These are phyloP conservation scores for Trichosporon faecale DNA, from an alignment of 1,284 basidiomycete genomes.

Conservation along the genomic window DNA sequence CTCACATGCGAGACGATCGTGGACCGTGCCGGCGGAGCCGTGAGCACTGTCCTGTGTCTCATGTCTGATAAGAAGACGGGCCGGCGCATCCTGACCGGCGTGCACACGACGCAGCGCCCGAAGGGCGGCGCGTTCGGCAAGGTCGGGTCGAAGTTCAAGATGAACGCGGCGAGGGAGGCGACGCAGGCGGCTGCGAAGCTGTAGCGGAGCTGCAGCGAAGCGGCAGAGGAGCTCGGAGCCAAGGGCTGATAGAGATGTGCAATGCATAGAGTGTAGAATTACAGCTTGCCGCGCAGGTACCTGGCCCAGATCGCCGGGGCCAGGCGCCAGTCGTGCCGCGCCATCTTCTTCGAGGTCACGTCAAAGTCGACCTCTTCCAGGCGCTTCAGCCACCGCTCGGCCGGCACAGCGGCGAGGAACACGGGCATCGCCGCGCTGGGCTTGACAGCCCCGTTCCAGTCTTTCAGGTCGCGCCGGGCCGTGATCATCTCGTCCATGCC, in stretches of 20 bases:
- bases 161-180: not conserved
- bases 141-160: not conserved
- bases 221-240: too few species aligned
- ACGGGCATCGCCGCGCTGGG: constrained; percentile 68
- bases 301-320: constrained; percentile 75
- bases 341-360: constrained; percentile 69
- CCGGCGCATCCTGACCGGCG: constrained; percentile 12
- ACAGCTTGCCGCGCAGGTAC: constrained; percentile 53
- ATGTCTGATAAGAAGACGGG: constrained; percentile 12
- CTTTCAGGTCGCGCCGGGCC: constrained; percentile 71
- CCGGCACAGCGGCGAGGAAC: constrained; percentile 75
- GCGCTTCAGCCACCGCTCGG: constrained; percentile 63
- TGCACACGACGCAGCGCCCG: constrained; percentile 15
- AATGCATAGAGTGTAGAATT: not conserved
- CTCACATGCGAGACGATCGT: constrained; percentile 8
- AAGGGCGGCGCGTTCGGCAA: not conserved
- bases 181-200: not conserved
- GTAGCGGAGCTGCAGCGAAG: too few species aligned
- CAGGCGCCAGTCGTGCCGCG: constrained; percentile 75
- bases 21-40: constrained; percentile 15
- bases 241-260: not conserved
- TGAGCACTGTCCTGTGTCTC: constrained; percentile 13
- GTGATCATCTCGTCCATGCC: constrained; percentile 89
- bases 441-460: constrained; percentile 60
- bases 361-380: constrained; percentile 79